Evolutionary conservation across 2,329 filamentous ascomycete species (phyloP).

Genomic region (Boeremia exigua): DNA sequence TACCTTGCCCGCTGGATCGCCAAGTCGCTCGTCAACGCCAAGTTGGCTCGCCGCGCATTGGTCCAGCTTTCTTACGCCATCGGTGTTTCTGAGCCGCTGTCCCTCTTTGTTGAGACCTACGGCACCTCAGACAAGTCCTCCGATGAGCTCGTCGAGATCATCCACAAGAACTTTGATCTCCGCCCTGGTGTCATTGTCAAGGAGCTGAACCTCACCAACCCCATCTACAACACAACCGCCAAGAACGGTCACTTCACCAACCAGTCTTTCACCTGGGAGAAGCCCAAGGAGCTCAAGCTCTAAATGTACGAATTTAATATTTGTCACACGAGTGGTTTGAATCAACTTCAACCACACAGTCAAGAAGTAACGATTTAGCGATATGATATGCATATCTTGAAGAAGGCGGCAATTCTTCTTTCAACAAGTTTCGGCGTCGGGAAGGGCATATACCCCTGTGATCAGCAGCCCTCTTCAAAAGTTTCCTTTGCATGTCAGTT

Average conservation of each 20-base stretch:
- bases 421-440: conserved; percentile 51
- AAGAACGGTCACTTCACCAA: conserved; percentile 99
- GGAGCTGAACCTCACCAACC: conserved; percentile 92
- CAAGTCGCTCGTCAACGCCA: conserved; percentile 92
- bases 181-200: conserved; percentile 98
- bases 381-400: conserved; percentile 49
- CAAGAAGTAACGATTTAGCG: conserved; percentile 35
- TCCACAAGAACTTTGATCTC: conserved; percentile 95
- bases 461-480: conserved; percentile 43
- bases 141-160: conserved; percentile 93
- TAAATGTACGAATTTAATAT: conserved; percentile 60
- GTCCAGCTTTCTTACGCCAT: conserved; percentile 99
- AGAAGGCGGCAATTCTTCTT: conserved; percentile 45
- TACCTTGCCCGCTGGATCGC: conserved; percentile 99
- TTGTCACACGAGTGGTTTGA: conserved; percentile 45
- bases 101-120: conserved; percentile 97
- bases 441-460: conserved; percentile 43
- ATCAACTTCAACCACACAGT: conserved; percentile 49
- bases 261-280: conserved; percentile 97
- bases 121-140: conserved; percentile 89
- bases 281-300: conserved; percentile 92
- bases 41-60: conserved; percentile 87
- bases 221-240: conserved; percentile 97
- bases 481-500: conserved; percentile 36
- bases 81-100: conserved; percentile 96